A percentile compares a stretch with the other conserved stretches of the same genome.
Evolutionary conservation across 768 basidiomycete genomes (phyloP).

Genomic region (Chalciporus piperatus): DNA sequence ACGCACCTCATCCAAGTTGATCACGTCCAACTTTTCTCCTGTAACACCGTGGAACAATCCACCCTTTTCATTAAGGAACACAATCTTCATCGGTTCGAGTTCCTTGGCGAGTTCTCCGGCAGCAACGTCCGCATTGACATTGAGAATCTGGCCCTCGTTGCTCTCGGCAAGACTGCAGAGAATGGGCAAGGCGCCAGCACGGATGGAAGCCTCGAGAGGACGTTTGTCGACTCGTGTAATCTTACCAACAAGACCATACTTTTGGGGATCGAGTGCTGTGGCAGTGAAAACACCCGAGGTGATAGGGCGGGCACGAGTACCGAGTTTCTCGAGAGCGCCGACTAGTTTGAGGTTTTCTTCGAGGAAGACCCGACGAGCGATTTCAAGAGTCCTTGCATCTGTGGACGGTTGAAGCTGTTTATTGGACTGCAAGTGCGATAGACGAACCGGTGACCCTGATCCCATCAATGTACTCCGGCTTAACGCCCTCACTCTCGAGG

Average conservation of each 20-base stretch:
- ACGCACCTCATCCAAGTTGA: conserved; percentile 92
- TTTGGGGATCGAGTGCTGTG: conserved; percentile 91
- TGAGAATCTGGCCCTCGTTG: conserved; percentile 94
- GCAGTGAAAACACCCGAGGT: conserved; percentile 98
- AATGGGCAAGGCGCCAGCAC: conserved; percentile 94
- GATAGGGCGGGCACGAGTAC: conserved; percentile 96
- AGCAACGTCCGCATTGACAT: conserved; percentile 98
- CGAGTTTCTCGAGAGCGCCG: conserved; percentile 86
- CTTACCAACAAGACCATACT: conserved; percentile 95
- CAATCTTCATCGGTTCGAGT: conserved; percentile 97
- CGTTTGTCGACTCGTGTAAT: conserved; percentile 94
- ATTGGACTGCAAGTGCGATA: neutral
- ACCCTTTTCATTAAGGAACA: conserved; percentile 97
- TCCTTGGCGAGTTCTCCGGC: conserved; percentile 98
- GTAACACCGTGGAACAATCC: conserved; percentile 97
- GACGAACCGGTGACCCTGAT: conserved; percentile 89
- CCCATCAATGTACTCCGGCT: conserved; percentile 96
- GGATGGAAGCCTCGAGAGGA: conserved; percentile 94
- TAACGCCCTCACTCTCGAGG: conserved; percentile 87
- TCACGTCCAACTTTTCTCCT: conserved; percentile 92
- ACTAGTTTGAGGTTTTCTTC: conserved; percentile 98
- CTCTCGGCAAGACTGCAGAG: conserved; percentile 93
- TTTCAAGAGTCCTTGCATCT: conserved; percentile 93
- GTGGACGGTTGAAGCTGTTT: neutral
- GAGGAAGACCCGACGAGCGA: conserved; percentile 94